Evolutionary conservation across 345 rosid species (phyloP).

Genomic region (Clarkia xantiana): DNA sequence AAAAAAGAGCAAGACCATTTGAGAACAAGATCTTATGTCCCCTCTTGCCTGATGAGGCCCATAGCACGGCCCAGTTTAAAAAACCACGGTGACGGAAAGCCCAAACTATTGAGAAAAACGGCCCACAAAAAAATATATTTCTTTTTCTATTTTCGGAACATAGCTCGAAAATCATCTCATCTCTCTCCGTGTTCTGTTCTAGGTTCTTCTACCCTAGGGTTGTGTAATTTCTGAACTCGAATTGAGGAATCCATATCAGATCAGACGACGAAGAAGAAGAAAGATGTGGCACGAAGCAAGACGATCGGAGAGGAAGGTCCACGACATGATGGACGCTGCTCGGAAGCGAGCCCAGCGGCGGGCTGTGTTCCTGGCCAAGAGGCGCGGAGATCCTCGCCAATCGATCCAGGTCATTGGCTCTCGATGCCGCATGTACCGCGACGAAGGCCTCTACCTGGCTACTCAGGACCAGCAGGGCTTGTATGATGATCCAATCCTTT

Average conservation of each 20-base stretch:
- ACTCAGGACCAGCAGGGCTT: constrained; percentile 82
- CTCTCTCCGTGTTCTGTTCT: no score
- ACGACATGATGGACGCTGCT: constrained; percentile 99
- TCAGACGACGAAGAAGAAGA: background rate
- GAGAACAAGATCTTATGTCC: no score
- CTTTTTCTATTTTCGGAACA: constrained; percentile 1
- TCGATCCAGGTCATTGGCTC: constrained; percentile 67
- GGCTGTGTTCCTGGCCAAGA: constrained; percentile 72
- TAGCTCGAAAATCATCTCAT: no score
- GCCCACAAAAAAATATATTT: no score
- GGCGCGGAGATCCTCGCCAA: constrained; percentile 93
- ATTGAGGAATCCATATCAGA: background rate
- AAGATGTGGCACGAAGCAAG: constrained; percentile 99
- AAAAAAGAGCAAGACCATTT: no score
- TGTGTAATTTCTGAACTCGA: constrained; percentile 1
- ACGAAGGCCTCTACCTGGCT: constrained; percentile 83
- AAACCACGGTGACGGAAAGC: no score
- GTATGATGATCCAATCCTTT: constrained; percentile 19
- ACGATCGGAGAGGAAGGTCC: constrained; percentile 94
- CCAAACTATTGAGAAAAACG: no score
- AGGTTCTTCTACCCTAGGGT: background rate
- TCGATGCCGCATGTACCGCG: constrained; percentile 63
- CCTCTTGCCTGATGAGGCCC: no score
- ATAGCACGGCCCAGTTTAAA: no score
- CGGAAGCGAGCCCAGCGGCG: constrained; percentile 90